A percentile compares a stretch with the other conserved stretches of the same genome.
Evolutionary conservation across 352 stramenopile species (phyloP).

Genomic region (Phytophthora pini): DNA sequence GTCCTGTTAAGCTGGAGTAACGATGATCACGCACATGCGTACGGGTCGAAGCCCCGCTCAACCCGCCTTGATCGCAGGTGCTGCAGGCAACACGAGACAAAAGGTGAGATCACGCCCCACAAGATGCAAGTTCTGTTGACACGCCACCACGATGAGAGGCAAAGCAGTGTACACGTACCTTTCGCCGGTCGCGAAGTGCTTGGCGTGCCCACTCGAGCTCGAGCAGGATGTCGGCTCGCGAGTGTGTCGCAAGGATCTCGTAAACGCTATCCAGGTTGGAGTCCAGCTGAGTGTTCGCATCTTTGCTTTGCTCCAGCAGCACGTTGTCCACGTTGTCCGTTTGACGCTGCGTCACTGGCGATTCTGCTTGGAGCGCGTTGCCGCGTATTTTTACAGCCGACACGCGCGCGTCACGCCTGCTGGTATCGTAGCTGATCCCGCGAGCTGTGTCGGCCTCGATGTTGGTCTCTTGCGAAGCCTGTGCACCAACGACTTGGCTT

Average conservation of each 20-base stretch:
- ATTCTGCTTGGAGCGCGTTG: conserved; percentile 33
- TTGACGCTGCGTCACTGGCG: conserved; percentile 14
- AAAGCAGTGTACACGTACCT: conserved; percentile 30
- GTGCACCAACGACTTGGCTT: conserved; percentile 13
- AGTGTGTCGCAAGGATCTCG: conserved; percentile 55
- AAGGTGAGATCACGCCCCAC: conserved; percentile 10
- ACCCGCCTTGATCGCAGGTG: conserved; percentile 41
- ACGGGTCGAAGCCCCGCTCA: conserved; percentile 11
- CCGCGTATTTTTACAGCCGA: conserved; percentile 38
- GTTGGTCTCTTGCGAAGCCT: conserved; percentile 12
- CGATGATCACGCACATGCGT: conserved; percentile 16
- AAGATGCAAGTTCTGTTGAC: no score
- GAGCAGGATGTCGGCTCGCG: conserved; percentile 52
- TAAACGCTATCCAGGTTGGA: conserved; percentile 31
- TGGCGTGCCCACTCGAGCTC: conserved; percentile 65
- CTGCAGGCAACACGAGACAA: conserved; percentile 26
- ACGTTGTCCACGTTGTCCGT: conserved; percentile 23
- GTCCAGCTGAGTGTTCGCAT: conserved; percentile 23
- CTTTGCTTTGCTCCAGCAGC: conserved; percentile 12
- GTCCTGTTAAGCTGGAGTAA: not conserved
- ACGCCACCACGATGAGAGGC: conserved; percentile 2
- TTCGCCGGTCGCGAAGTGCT: conserved; percentile 53
- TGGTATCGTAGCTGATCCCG: conserved; percentile 16
- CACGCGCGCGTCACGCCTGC: conserved; percentile 14
- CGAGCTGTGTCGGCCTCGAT: conserved; percentile 4